phyloP scores from a whole-genome alignment of 108 stramenopile genomes.

The Nitzschia putrida region DNA sequence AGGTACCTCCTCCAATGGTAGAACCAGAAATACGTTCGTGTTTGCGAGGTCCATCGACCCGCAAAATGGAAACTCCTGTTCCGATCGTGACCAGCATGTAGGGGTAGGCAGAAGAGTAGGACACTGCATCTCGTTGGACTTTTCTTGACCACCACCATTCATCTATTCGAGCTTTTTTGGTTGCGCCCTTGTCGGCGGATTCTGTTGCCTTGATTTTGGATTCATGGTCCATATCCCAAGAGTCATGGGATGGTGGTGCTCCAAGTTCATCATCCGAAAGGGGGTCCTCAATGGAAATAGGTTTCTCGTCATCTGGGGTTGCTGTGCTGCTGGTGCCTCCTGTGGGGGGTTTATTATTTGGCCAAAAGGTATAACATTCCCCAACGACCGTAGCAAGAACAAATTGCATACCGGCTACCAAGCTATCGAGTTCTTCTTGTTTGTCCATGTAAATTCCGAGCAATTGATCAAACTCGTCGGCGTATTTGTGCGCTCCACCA shows the following conservation, averaged over 20 bases:
- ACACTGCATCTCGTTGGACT: conserved; percentile 78
- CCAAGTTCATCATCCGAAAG: conserved; percentile 4
- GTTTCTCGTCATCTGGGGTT: neutral
- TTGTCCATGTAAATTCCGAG: conserved; percentile 89
- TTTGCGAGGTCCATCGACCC: conserved; percentile 92
- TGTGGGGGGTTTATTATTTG: conserved; percentile 40
- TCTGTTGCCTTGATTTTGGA: neutral
- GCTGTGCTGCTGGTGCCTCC: neutral
- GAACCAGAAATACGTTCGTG: conserved; percentile 97
- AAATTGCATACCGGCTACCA: conserved; percentile 97
- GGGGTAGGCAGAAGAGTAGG: conserved; percentile 75
- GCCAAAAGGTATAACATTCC: conserved; percentile 96
- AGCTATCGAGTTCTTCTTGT: conserved; percentile 93
- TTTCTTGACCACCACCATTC: conserved; percentile 89
- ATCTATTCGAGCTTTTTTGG: conserved; percentile 39
- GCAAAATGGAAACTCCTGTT: conserved; percentile 93
- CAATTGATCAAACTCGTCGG: conserved; percentile 73
- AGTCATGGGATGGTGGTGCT: conserved; percentile 2
- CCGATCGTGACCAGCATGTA: conserved; percentile 97
- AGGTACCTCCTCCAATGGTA: conserved; percentile 98
- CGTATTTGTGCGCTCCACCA: conserved; percentile 98
- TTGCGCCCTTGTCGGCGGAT: neutral
- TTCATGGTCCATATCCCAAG: neutral
- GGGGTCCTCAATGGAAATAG: neutral
- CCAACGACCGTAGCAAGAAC: conserved; percentile 86